Evolutionary conservation across 2,329 filamentous ascomycete species (phyloP), one percentile per base, ranked within the genome.

Genomic region (Sporothrix mexicana): DNA sequence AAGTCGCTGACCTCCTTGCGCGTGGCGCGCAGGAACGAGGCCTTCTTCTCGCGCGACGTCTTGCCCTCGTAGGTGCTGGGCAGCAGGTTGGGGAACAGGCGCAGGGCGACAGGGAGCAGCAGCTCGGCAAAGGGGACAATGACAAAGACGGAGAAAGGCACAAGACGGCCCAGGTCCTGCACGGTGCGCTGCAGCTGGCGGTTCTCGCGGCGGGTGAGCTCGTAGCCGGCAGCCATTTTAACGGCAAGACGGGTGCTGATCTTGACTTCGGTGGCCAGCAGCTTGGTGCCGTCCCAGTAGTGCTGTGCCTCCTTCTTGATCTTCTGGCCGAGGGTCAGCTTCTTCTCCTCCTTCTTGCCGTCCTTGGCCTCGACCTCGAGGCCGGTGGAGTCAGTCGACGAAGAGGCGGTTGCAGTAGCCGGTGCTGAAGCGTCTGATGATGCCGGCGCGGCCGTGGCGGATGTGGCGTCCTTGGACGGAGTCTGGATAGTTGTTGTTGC

Each of bases 281-380:
- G 86, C 83, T 99, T 99, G 41, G 94, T 98, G 74, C 96, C 96
- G 83, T 99, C 96, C 95, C 96, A 98, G 84, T 99, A 99, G 82
- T 99, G 96, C 75, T 91, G 90, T 15, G 87, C 87, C 83, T 99
- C 96, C 82, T 97, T 95, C 87, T 97, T 99, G 79, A 99, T 91
- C 84, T 95, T 97, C 81, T 98, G 93, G 82, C 90, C 92, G 1
- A 98, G 68, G 0, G 95, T 97, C 82, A 97, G 84, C 80, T 97
- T 98, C 85, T 95, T 94, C 77, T 91, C 88, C 74, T 93, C 91
- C 81, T 93, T 92, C 86, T 82, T 85, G 17, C 82, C 83, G 72
- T 81, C 79, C 76, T 89, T 87, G 79, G 90, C 90, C 72, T 89
- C 86, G 77, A 93, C 81, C 17, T 82, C 82, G 13, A 43, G 15